Base-by-base conservation (phyloP, 257 asterid species). In the Fraxinus americana region DNA sequence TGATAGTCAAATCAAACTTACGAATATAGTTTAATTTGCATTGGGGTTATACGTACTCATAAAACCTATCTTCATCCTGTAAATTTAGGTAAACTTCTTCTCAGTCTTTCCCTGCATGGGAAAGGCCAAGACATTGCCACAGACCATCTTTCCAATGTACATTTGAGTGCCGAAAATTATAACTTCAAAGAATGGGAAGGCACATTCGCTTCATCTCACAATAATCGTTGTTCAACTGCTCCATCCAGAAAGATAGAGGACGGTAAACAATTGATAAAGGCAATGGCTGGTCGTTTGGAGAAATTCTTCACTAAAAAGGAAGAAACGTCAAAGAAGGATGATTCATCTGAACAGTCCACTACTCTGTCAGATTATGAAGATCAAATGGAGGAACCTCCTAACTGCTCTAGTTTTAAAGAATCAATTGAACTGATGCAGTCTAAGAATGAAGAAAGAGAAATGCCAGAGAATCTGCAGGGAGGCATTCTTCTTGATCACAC, bases 401-500 rank as follows among this genome's bases (percentile, higher is more conserved):
- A 71, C 10, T 75, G 35, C 79, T 74, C 81, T 71, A 89, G 80
- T 79, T 92, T 94, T 65, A 80, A 86, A 70, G 97, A 89, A 80
- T 76, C 69, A 17, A 78, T 92, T 4, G 87, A 90, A 48, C 85
- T 41, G 50, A 52, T 86, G 84, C 87, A 87, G 75, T 85, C 90
- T 9, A 84, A 36, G 38, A 85, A 74, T 6, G 93, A 81, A 57
- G 85, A 85, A 38, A 41, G 13, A 38, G 89, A 83, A 70, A 83
- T 78, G 77, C 97, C 97, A 0, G 92, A 86, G 59, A 82, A 89
- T 83, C 89, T 92, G 3, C 90, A 57, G 5, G 97, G 97, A 4
- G 99, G 99, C 27, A 71, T 90, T 82, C 91, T 94, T 79, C 72
- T 94, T 3, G 93, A 94, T 83, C 90, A 91, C 67, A 87, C 84